These are phyloP conservation scores for Calonectria hongkongensis DNA, from an alignment of 2,329 filamentous ascomycete species.

Conservation along the genomic window DNA sequence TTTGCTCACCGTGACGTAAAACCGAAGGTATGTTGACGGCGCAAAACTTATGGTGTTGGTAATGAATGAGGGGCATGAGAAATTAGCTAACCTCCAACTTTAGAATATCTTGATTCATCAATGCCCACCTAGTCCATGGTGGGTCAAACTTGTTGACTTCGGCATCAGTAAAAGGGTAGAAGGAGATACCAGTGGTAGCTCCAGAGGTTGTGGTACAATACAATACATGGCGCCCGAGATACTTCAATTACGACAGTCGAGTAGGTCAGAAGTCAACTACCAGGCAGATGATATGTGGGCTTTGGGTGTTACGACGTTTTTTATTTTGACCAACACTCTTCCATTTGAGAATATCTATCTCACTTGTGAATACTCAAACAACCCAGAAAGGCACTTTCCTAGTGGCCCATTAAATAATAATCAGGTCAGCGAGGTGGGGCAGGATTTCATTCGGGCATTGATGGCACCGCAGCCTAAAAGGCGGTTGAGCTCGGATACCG, in stretches of 20 bases:
- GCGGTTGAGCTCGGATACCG: background rate
- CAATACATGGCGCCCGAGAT: constrained; percentile 20
- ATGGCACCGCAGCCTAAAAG: background rate
- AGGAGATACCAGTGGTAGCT: background rate
- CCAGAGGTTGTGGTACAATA: background rate
- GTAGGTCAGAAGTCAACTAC: background rate
- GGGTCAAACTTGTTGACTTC: constrained; percentile 17
- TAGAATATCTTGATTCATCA: constrained; percentile 16
- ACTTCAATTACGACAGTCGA: background rate
- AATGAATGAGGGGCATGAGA: background rate
- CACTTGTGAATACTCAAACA: background rate
- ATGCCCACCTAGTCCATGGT: background rate
- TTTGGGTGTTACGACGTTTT: background rate
- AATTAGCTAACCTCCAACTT: background rate
- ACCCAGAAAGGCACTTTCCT: background rate
- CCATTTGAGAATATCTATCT: background rate
- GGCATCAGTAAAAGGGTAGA: background rate
- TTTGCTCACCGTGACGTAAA: constrained; percentile 21
- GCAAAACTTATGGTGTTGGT: background rate
- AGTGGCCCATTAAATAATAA: background rate
- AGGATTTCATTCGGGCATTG: background rate
- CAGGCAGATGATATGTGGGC: background rate
- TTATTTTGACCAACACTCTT: background rate
- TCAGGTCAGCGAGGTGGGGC: background rate
- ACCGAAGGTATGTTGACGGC: background rate